Percentiles rank a stretch among this genome's conserved stretches.
Conservation (phyloP, 169 alveolate genomes). For the Plasmodium gaboni region DNA sequence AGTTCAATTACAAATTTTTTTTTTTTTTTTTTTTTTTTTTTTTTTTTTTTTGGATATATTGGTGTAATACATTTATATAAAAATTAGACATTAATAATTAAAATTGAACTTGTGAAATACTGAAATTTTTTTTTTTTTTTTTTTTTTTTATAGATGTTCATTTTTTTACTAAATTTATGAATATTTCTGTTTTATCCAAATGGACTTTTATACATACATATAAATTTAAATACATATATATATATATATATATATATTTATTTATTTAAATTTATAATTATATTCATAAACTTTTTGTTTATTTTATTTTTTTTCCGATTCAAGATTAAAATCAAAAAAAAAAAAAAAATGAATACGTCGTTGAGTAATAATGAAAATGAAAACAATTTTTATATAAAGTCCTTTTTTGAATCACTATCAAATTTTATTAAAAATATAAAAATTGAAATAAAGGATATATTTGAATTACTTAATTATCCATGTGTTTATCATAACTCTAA, state of each 20-base stretch:
- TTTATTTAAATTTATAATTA: background rate
- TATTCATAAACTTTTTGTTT: background rate
- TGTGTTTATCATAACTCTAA: conserved; percentile 76
- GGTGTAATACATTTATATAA: too few species aligned
- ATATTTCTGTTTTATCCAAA: too few species aligned
- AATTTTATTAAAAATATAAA: conserved; percentile 72
- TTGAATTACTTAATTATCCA: conserved; percentile 75
- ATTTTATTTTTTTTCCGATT: background rate
- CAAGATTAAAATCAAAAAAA: too few species aligned
- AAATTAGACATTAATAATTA: too few species aligned
- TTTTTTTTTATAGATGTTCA: too few species aligned
- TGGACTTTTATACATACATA: too few species aligned
- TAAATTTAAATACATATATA: background rate
- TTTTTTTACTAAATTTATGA: too few species aligned
- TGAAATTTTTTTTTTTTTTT: too few species aligned
- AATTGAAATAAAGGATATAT: conserved; percentile 68
- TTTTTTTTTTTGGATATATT: too few species aligned
- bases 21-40: too few species aligned
- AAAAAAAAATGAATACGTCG: conserved; percentile 49
- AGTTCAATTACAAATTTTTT: too few species aligned
- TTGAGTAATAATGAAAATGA: conserved; percentile 20
- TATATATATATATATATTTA: conserved; percentile 1
- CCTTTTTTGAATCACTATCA: conserved; percentile 71
- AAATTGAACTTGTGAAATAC: too few species aligned
- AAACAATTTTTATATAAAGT: conserved; percentile 46